Percentiles rank a stretch among this genome's conserved stretches.
phyloP scores from a whole-genome alignment of 495 filamentous ascomycete species.

The Bathelium albidoporum region DNA sequence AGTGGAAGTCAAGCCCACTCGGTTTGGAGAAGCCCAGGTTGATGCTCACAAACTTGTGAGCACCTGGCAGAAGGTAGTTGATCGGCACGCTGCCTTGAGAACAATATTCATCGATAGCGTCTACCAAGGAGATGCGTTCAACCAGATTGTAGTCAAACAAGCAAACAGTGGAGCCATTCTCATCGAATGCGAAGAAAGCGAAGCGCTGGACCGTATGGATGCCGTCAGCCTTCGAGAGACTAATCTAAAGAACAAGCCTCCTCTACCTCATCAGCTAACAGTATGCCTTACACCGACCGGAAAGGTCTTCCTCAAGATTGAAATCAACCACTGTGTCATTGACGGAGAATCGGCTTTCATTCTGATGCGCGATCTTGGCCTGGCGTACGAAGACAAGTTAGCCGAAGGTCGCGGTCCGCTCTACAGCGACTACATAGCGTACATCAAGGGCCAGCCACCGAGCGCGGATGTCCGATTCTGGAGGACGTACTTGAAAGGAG shows the following conservation, averaged over 20 bases:
- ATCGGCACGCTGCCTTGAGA: slow-evolving; percentile 43
- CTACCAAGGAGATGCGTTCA: slow-evolving; percentile 32
- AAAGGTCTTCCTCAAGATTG: slow-evolving; percentile 17
- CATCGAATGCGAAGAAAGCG: slow-evolving; percentile 12
- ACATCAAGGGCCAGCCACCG: slow-evolving; percentile 12
- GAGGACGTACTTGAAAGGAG: slow-evolving; percentile 19
- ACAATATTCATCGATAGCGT: slow-evolving; percentile 42
- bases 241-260: slow-evolving; percentile 16
- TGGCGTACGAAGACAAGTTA: slow-evolving; percentile 17
- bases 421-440: slow-evolving; percentile 21
- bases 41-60: slow-evolving; percentile 32
- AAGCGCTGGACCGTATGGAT: slow-evolving; percentile 7
- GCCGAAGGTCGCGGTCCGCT: slow-evolving; percentile 14
- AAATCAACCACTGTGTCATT: slow-evolving; percentile 21
- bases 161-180: slow-evolving; percentile 8
- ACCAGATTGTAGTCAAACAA: slow-evolving; percentile 42
- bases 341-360: slow-evolving; percentile 19
- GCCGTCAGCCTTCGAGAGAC: slow-evolving; percentile 7
- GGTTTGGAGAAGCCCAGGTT: slow-evolving; percentile 17
- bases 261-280: slow-evolving; percentile 15
- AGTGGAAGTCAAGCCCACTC: slow-evolving; percentile 42
- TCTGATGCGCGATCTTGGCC: slow-evolving; percentile 16
- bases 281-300: slow-evolving; percentile 13
- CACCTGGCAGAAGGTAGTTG: slow-evolving; percentile 41
- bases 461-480: slow-evolving; percentile 21